phyloP scores from a whole-genome alignment of 129 eudicot genomes.

The Deinandra increscens region DNA sequence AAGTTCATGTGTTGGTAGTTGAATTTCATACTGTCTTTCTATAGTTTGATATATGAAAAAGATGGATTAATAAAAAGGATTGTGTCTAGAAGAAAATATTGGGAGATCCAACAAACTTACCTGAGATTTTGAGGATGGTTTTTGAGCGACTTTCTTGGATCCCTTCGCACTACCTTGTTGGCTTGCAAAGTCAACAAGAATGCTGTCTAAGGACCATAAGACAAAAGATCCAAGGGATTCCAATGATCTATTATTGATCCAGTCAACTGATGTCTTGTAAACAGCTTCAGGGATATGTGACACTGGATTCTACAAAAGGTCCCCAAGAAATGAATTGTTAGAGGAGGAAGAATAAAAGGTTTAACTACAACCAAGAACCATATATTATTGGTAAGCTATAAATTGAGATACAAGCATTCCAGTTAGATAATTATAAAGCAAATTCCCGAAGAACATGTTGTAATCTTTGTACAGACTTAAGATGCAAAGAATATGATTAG shows the following conservation, averaged over 20 bases:
- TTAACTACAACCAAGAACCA: background rate
- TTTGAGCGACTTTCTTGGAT: conserved; percentile 66
- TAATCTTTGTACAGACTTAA: background rate
- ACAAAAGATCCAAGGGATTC: conserved; percentile 79
- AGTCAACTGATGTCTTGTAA: conserved; percentile 84
- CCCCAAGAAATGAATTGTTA: background rate
- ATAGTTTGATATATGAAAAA: background rate
- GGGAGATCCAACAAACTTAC: conserved; percentile 38
- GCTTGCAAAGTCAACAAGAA: conserved; percentile 65
- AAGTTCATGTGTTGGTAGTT: conserved; percentile 23
- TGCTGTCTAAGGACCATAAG: conserved; percentile 71
- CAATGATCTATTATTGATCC: conserved; percentile 70
- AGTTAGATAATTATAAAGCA: background rate
- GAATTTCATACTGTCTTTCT: conserved; percentile 7
- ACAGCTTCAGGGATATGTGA: conserved; percentile 82
- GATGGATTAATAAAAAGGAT: background rate
- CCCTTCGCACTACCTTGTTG: conserved; percentile 69
- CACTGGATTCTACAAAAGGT: conserved; percentile 61
- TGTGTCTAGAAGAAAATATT: conserved; percentile 9
- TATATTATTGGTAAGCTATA: background rate
- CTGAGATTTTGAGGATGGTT: conserved; percentile 84
- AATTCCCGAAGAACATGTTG: background rate
- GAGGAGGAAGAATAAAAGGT: conserved; percentile 1
- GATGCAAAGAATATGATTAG: background rate
- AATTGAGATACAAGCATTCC: conserved; percentile 5